Base-by-base conservation (phyloP, 2,329 filamentous ascomycete genomes). In the Cladophialophora chaetospira region DNA sequence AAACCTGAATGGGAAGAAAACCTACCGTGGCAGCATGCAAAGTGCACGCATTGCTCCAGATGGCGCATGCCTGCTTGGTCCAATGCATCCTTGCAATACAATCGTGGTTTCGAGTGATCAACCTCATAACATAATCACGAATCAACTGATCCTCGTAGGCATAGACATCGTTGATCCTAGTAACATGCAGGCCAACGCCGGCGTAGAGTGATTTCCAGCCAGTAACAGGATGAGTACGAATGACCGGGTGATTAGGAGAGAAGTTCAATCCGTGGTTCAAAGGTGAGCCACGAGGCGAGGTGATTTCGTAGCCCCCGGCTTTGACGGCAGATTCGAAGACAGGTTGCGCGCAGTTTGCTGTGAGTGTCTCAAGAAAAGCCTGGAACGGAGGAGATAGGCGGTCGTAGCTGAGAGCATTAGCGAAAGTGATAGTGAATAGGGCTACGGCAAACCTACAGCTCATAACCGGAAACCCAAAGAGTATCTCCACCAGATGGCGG, bases 391-490 rank as follows among this genome's bases (percentile, higher is more conserved):
- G 51, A n/a, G 53, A 56, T 10, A 88, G 75, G 31, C 83, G 79
- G 65, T 88, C 85, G 65, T 86, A 88, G 10, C 81, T 71, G 62
- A 82, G 33, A 25, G 19, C 17, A 45, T 70, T 62, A 21, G 25
- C 8, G 13, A 26, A 21, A 8, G n/a, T 38, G 45, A 25, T 35
- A 45, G 28, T 21, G 26, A 11, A 38, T 23, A 17, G 23, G 17
- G 40, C 15, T 33, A n/a, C n/a, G 6, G 10, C 19, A n/a, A 44
- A 87, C 84, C 65, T 86, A 88, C 13, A 86, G 70, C 64, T 88
- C 84, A 65, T 87, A 88, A 0, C 83, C 84, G 1, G 82, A 85
- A 0, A 84, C 85, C 84, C 85, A 88, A 5, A 88, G 77, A 0
- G 86, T 87, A 68, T 86, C 82, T 23, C 63, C 65, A 5, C 83